Conservation (phyloP, 148 eudicot genomes). For the Amaranthus hypochondriacus region DNA sequence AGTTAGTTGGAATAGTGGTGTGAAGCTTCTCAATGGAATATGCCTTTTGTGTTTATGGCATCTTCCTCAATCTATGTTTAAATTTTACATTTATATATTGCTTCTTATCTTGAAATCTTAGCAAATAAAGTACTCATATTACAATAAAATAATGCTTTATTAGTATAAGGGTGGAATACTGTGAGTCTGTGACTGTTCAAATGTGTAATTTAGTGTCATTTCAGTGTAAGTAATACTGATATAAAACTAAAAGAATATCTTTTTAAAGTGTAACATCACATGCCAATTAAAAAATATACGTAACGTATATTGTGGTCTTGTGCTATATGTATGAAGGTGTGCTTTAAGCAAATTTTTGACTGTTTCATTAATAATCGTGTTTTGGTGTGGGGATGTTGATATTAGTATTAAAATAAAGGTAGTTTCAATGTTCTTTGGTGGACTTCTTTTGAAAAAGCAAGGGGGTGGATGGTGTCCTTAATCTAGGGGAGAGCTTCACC, state of each 20-base stretch:
- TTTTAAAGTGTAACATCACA: background rate
- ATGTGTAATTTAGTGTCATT: background rate
- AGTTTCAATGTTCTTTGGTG: background rate
- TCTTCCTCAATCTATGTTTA: background rate
- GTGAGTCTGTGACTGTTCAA: background rate
- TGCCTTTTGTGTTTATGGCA: slow-evolving; percentile 16
- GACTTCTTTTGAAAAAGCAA: slow-evolving; percentile 22
- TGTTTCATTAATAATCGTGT: background rate
- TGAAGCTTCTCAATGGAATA: slow-evolving; percentile 17
- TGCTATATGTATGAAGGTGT: background rate
- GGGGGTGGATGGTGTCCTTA: slow-evolving; percentile 7
- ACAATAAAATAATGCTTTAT: background rate
- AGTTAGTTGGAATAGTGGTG: slow-evolving; percentile 27
- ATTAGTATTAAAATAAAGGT: background rate
- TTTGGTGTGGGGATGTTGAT: background rate
- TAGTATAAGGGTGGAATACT: background rate
- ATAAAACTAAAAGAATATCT: background rate
- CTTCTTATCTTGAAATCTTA: slow-evolving; percentile 15
- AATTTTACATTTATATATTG: slow-evolving; percentile 4
- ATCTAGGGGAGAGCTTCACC: background rate
- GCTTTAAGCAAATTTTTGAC: background rate
- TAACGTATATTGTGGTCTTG: background rate
- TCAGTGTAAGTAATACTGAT: background rate
- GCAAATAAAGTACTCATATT: background rate
- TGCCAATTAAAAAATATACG: slow-evolving; percentile 7